Evolutionary conservation across 2,329 filamentous ascomycete genomes (phyloP).

Genomic region (Bipolaris oryzae): DNA sequence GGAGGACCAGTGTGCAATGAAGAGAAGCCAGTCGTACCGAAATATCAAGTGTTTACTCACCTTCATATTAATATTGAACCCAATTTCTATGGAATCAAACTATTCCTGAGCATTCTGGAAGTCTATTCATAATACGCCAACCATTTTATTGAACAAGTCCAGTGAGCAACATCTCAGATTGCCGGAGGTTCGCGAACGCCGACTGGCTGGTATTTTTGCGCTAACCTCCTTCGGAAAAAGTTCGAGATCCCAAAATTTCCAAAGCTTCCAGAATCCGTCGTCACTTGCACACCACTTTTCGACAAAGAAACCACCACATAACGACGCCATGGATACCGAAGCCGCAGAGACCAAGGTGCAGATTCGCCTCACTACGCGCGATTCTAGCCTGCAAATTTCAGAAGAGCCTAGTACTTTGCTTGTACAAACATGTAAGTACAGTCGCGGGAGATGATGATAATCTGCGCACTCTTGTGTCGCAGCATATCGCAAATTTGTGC

Average conservation of each 20-base stretch:
- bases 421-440: constrained; percentile 42
- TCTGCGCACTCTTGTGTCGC: neutral
- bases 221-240: constrained; percentile 38
- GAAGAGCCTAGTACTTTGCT: constrained; percentile 42
- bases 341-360: constrained; percentile 41
- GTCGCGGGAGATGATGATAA: neutral
- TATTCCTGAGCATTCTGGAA: neutral
- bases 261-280: constrained; percentile 28
- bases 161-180: neutral
- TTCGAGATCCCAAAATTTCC: constrained; percentile 36
- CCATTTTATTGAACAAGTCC: neutral
- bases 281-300: constrained; percentile 9
- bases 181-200: constrained; percentile 30
- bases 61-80: neutral
- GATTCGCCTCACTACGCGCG: constrained; percentile 45
- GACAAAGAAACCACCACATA: constrained; percentile 6
- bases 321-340: constrained; percentile 33
- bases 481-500: neutral
- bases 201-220: constrained; percentile 30
- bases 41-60: neutral
- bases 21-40: neutral
- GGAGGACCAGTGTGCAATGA: constrained; percentile 35
- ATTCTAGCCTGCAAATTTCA: constrained; percentile 40
- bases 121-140: neutral
- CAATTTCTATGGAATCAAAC: neutral